A percentile compares a stretch with the other conserved stretches of the same genome.
Evolutionary conservation across 768 basidiomycete genomes (phyloP).

Genomic region (Plicaturopsis crispa): DNA sequence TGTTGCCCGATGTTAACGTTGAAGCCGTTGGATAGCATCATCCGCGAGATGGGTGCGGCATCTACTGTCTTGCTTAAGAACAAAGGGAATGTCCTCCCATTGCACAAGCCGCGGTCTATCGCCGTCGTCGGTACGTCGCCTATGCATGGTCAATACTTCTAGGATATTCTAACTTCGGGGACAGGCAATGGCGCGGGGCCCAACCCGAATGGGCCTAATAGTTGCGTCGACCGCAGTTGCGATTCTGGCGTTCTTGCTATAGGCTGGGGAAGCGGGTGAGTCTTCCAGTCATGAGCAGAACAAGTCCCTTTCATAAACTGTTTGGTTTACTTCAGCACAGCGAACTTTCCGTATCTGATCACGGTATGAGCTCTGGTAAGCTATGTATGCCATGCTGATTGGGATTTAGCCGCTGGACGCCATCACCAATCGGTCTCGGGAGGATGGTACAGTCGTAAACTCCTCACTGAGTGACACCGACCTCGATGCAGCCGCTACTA

Average conservation of each 20-base stretch:
- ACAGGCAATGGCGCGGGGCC: constrained; percentile 42
- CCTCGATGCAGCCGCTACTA: constrained; percentile 31
- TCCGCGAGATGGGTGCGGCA: constrained; percentile 52
- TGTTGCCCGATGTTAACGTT: background rate
- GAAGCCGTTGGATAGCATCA: constrained; percentile 28
- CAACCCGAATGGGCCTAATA: constrained; percentile 47
- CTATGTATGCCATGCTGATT: no score
- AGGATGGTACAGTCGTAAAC: constrained; percentile 32
- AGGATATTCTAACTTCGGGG: background rate
- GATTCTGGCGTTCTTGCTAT: constrained; percentile 54
- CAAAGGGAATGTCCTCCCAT: constrained; percentile 31
- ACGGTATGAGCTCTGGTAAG: constrained; percentile 28
- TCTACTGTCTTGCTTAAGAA: constrained; percentile 64
- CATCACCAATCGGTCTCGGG: constrained; percentile 31
- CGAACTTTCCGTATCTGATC: constrained; percentile 43
- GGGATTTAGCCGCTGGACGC: constrained; percentile 31
- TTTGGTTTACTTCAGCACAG: constrained; percentile 28
- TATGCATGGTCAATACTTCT: background rate
- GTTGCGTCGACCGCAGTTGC: constrained; percentile 43
- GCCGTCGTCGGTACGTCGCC: constrained; percentile 41
- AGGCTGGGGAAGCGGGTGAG: constrained; percentile 36
- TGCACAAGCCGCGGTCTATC: constrained; percentile 38
- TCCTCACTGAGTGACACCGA: constrained; percentile 45
- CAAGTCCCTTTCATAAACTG: background rate
- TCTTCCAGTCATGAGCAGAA: background rate